Evolutionary conservation across 441 rosid species (phyloP).

Genomic region (Omphalea diandra): DNA sequence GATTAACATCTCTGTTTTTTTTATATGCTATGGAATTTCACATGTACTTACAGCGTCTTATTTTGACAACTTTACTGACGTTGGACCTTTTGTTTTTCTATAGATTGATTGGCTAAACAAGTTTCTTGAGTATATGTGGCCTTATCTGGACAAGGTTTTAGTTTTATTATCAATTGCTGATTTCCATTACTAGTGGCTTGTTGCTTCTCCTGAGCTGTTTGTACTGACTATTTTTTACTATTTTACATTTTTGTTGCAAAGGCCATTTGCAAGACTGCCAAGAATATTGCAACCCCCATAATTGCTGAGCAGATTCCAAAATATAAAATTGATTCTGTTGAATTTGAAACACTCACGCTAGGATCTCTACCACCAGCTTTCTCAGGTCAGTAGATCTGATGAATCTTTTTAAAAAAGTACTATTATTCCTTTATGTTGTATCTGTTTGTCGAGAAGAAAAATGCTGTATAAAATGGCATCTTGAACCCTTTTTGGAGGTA

Average conservation of each 20-base stretch:
- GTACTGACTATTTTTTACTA: conserved; percentile 15
- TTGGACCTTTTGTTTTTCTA: conserved; percentile 23
- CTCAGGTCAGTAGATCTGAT: conserved; percentile 49
- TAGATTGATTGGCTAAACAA: conserved; percentile 95
- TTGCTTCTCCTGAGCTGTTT: conserved; percentile 19
- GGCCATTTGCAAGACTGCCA: conserved; percentile 89
- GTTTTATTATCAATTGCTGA: background rate
- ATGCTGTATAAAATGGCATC: background rate
- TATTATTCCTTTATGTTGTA: conserved; percentile 8
- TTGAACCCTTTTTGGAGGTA: background rate
- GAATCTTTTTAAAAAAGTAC: background rate
- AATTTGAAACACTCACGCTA: conserved; percentile 76
- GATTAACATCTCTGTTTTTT: conserved; percentile 1
- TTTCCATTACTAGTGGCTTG: conserved; percentile 7
- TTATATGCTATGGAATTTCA: conserved; percentile 5
- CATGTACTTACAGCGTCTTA: conserved; percentile 11
- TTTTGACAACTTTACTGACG: conserved; percentile 13
- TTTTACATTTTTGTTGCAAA: conserved; percentile 20
- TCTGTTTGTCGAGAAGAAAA: background rate
- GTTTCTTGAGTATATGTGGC: conserved; percentile 85
- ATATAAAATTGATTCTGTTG: conserved; percentile 91
- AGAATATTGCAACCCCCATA: conserved; percentile 71
- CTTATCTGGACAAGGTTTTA: conserved; percentile 91
- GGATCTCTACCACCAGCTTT: conserved; percentile 92
- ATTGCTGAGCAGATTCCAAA: conserved; percentile 92